Base-by-base conservation (phyloP, 495 filamentous ascomycete genomes). In the Xylaria cubensis region DNA sequence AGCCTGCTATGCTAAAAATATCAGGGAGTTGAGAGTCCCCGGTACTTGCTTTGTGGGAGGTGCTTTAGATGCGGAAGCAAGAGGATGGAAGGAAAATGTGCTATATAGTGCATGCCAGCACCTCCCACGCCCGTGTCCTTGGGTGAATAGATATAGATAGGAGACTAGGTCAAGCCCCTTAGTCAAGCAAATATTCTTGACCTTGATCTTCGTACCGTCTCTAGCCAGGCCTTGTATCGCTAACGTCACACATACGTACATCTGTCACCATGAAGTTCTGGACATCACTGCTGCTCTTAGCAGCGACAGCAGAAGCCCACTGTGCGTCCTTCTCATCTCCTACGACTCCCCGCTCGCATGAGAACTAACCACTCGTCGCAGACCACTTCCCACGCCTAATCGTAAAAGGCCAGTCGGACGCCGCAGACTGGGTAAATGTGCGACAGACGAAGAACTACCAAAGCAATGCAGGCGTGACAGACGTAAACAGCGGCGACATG, bases 391-490 rank as follows among this genome's bases (percentile, higher is more conserved):
- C 51, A 17, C 59, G 56, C 58, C 77, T 83, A 4, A 74, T 84
- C 65, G 50, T 84, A 21, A 75, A 81, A 71, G 79, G 81, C 19
- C 55, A 67, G 21, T 34, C 74, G 12, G 82, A 84, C 61, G 69
- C 76, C 1, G 75, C 74, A 21, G 80, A 84, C 46, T 86, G 84
- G 84, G 74, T 75, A 19, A 77, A 81, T 8, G 73, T 87, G 67
- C 83, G 85, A 58, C 77, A 81, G 76, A 86, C 85, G 15, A 84
- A 84, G 74, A 87, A 85, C 80, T 84, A 81, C 77, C 83, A 86
- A 69, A 80, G 77, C 74, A 78, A 61, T 19, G 58, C 58, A 17
- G 58, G 58, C 1, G 58, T 61, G 32, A 61, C 80, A 5, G 78
- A 80, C 74, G 82, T 83, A 41, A 79, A 73, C 53, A 79, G 75